Percentiles rank a stretch among this genome's conserved stretches.
phyloP scores from a whole-genome alignment of 768 basidiomycete genomes.

The Suillus discolor region DNA sequence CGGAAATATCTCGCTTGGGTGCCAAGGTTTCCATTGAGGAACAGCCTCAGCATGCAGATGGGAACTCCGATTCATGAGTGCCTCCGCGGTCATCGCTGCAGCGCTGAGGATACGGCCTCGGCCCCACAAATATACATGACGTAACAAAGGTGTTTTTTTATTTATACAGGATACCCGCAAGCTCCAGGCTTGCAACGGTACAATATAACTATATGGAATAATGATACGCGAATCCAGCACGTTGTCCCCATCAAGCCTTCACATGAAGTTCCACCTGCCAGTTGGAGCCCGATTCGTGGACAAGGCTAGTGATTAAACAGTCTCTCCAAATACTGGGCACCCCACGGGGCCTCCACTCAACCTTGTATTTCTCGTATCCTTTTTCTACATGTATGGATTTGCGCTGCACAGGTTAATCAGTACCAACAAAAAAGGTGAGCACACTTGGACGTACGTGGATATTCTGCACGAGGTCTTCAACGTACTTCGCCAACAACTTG shows the following conservation, averaged over 20 bases:
- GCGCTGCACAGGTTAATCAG: constrained; percentile 21
- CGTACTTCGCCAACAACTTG: constrained; percentile 28
- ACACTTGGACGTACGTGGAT: constrained; percentile 32
- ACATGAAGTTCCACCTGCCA: constrained; percentile 49
- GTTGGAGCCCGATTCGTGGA: constrained; percentile 41
- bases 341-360: constrained; percentile 27
- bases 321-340: constrained; percentile 29
- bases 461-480: constrained; percentile 33
- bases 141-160: neutral
- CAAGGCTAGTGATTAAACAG: constrained; percentile 40
- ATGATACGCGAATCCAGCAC: constrained; percentile 1
- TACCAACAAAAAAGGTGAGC: neutral
- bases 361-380: constrained; percentile 41
- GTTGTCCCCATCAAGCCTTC: constrained; percentile 14
- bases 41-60: constrained; percentile 7
- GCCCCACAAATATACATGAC: neutral
- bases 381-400: constrained; percentile 32
- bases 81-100: neutral
- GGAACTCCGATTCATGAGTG: neutral
- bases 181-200: constrained; percentile 19
- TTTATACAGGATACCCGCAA: constrained; percentile 9
- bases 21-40: constrained; percentile 63
- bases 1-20: constrained; percentile 80
- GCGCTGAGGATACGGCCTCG: neutral
- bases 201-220: constrained; percentile 11